phyloP scores from a whole-genome alignment of 2,329 filamentous ascomycete species.

The Phaeophleospora eucalypticola region DNA sequence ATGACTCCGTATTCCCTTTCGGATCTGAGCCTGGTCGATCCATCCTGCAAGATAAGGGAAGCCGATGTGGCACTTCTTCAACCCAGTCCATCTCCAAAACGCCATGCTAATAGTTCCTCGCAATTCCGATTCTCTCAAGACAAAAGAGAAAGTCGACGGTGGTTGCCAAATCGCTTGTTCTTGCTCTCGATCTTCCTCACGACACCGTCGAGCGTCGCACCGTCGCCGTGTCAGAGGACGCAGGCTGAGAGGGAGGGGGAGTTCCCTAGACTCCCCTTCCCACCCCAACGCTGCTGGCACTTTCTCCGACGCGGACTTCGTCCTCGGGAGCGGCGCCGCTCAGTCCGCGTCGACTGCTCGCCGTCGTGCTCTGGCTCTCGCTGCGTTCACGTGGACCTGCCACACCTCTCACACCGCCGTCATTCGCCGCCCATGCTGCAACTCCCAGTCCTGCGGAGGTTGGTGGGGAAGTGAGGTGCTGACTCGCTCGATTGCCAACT shows the following conservation, averaged over 20 bases:
- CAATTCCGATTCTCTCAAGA: too few species aligned
- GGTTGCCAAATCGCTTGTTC: too few species aligned
- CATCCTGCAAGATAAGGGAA: too few species aligned
- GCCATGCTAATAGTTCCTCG: too few species aligned
- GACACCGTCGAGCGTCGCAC: not conserved
- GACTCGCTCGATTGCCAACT: slow-evolving; percentile 9
- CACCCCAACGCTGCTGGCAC: slow-evolving; percentile 30
- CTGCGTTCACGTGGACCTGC: slow-evolving; percentile 34
- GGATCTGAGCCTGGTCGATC: too few species aligned
- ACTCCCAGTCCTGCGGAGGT: slow-evolving; percentile 20
- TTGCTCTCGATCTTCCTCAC: too few species aligned
- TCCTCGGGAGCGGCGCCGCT: slow-evolving; percentile 24
- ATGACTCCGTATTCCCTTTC: too few species aligned
- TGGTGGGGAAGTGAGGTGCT: slow-evolving; percentile 14
- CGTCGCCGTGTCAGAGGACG: not conserved
- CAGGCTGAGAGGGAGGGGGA: not conserved
- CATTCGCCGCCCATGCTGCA: slow-evolving; percentile 27
- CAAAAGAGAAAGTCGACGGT: too few species aligned
- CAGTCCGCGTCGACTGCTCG: slow-evolving; percentile 27
- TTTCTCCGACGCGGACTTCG: slow-evolving; percentile 35
- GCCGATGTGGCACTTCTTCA: too few species aligned
- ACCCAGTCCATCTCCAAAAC: too few species aligned
- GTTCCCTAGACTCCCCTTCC: slow-evolving; percentile 14
- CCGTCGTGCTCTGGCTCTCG: slow-evolving; percentile 37
- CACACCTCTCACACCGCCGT: slow-evolving; percentile 31